phyloP scores from a whole-genome alignment of 176 grass and related monocot species.

The Oryza australiensis region DNA sequence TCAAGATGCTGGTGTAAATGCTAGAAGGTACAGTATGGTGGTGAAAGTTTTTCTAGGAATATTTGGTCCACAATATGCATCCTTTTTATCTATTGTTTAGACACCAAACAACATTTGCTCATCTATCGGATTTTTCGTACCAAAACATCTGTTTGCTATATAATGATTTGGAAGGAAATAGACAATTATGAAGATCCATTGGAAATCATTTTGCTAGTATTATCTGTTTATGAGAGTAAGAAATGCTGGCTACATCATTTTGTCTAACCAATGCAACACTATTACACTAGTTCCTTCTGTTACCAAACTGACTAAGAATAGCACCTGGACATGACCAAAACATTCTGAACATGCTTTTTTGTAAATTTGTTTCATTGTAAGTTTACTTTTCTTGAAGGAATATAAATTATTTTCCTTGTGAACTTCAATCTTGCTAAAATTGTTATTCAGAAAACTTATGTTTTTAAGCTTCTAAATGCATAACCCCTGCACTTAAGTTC shows the following conservation, averaged over 20 bases:
- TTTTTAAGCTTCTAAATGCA: conserved; percentile 16
- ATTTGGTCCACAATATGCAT: not conserved
- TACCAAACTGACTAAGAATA: conserved; percentile 21
- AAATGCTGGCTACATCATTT: not conserved
- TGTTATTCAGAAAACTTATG: not conserved
- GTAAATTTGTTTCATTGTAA: not conserved
- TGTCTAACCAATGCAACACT: not conserved
- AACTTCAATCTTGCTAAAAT: conserved; percentile 11
- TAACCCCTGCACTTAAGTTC: not conserved
- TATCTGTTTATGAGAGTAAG: not conserved
- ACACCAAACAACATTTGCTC: not conserved
- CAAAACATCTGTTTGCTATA: not conserved
- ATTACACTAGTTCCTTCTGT: not conserved
- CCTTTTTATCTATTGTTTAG: conserved; percentile 18
- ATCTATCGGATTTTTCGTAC: conserved; percentile 7
- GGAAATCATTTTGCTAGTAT: conserved; percentile 8
- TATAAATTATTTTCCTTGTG: not conserved
- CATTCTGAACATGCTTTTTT: not conserved
- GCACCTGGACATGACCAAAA: not conserved
- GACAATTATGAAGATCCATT: not conserved
- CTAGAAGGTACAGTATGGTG: conserved; percentile 42
- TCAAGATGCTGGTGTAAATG: conserved; percentile 26
- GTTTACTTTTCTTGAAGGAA: conserved; percentile 9
- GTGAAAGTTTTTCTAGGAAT: conserved; percentile 10
- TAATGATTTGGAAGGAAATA: conserved; percentile 10